phyloP scores from a whole-genome alignment of 805 yeast genomes.

The Wickerhamomyces rabaulensis region DNA sequence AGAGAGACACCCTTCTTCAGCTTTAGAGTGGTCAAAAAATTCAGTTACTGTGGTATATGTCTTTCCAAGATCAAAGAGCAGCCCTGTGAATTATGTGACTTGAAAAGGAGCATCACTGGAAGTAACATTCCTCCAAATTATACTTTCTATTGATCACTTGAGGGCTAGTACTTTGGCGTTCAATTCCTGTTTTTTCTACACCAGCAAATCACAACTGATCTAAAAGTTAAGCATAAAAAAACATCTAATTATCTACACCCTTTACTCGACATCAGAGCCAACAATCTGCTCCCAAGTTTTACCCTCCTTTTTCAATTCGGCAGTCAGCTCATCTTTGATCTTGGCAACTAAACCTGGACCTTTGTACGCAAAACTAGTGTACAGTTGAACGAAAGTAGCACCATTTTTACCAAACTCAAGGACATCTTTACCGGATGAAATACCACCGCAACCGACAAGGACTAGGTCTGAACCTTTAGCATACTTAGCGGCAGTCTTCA shows the following conservation, averaged over 20 bases:
- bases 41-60: too few relatives aligned
- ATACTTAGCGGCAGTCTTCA: constrained; percentile 65
- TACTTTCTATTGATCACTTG: too few relatives aligned
- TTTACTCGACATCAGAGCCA: constrained; percentile 44
- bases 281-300: constrained; percentile 81
- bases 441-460: constrained; percentile 93
- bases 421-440: constrained; percentile 81
- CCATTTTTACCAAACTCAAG: constrained; percentile 91
- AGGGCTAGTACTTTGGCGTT: too few relatives aligned
- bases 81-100: too few relatives aligned
- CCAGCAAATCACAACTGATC: too few relatives aligned
- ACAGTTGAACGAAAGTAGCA: constrained; percentile 81
- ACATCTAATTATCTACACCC: not conserved
- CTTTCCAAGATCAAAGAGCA: too few relatives aligned
- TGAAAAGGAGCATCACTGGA: too few relatives aligned
- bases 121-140: too few relatives aligned
- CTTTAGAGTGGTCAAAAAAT: too few relatives aligned
- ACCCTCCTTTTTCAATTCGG: constrained; percentile 63
- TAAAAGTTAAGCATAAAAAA: too few relatives aligned
- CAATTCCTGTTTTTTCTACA: too few relatives aligned
- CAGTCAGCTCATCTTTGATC: constrained; percentile 53
- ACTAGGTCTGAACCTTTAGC: constrained; percentile 71
- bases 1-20: too few relatives aligned
- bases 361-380: constrained; percentile 86
- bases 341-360: constrained; percentile 81